Base-by-base conservation (phyloP, 2,329 filamentous ascomycete genomes). In the Calonectria pseudoturangicola region DNA sequence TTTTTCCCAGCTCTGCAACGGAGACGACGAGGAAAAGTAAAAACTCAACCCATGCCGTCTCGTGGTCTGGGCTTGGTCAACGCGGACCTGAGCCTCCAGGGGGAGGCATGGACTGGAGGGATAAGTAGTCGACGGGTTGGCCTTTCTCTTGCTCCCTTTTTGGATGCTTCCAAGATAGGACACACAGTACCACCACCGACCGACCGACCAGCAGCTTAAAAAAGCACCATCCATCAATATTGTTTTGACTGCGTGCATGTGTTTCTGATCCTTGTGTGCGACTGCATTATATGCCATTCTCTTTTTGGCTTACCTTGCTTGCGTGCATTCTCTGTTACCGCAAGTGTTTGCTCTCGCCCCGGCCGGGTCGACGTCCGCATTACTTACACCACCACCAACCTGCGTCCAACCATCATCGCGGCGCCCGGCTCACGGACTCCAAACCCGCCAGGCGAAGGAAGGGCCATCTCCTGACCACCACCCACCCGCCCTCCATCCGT, bases 21-120 rank as follows among this genome's bases (percentile, higher is more conserved):
- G 39, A 56, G 25, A 39, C 15, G 18, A 30, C 21, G 45, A 66
- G 36, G 15, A 21, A 25, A 50, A 50, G 51, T 48, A 39, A 58
- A 30, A 50, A 21, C 18, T n/a, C 33, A 41, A 56, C 66, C 66
- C 66, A 47, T 62, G 54, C n/a, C 30, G 13, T 9, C 39, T 51
- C 25, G 39, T 43, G 66, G 56, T 36, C 66, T 51, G 28, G 33
- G 66, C 56, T 62, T 21, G 10, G 33, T 43, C 65, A 45, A 48
- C 27, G 15, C 12, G 54, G 56, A 27, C 39, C 48, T 43, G 47
- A 41, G 21, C 33, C 30, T 56, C 64, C 64, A 41, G 45, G 64
- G 39, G 56, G 64, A 67, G 64, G 47, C 47, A 64, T 71, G 39
- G 50, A 58, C 39, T 27, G 39, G 58, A 63, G 58, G 58, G 58